Base-by-base conservation (phyloP, 257 asterid species). In the Voacanga thouarsii region DNA sequence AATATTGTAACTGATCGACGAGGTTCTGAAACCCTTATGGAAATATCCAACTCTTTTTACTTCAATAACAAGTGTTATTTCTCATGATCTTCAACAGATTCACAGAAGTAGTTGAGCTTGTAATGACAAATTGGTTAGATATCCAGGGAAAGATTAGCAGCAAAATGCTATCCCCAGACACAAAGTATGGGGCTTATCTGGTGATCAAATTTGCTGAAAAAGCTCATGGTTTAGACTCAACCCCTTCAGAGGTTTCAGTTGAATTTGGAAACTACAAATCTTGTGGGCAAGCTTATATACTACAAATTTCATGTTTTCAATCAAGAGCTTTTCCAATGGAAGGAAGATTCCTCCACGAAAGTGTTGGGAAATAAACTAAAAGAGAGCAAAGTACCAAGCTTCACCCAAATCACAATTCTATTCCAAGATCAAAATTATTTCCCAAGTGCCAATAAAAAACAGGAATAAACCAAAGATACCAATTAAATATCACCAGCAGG, bases 151-250 rank as follows among this genome's bases (percentile, higher is more conserved):
- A 55, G 33, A 86, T 89, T 26, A 83, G 79, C 68, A 80, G 86
- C 0, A 21, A 75, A 12, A 78, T 85, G 85, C 77, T 92, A 70
- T 89, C 96, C 1, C 84, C 90, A 16, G 74, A 85, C 76, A 92
- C 96, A 72, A 85, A 74, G 21, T 92, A 92, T 6, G 91, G 82
- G 12, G 96, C 89, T 2, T 92, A 90, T 80, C 87, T 92, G 26
- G 75, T 91, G 23, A 68, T 92, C 65, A 88, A 86, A 12, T 70
- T 92, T 0, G 84, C 80, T 1, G 75, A 75, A 15, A 94, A 95
- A 12, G 97, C 96, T 28, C 90, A 86, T 49, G 96, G 96, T 1
- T 71, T 92, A 67, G 91, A 82, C 28, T 47, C 74, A 0, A 49
- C 80, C 8, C 90, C 95, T 0, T 80, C 87, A 0, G 95, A 92